phyloP scores from a whole-genome alignment of 2,329 filamentous ascomycete genomes.

The Clonostachys byssicola region DNA sequence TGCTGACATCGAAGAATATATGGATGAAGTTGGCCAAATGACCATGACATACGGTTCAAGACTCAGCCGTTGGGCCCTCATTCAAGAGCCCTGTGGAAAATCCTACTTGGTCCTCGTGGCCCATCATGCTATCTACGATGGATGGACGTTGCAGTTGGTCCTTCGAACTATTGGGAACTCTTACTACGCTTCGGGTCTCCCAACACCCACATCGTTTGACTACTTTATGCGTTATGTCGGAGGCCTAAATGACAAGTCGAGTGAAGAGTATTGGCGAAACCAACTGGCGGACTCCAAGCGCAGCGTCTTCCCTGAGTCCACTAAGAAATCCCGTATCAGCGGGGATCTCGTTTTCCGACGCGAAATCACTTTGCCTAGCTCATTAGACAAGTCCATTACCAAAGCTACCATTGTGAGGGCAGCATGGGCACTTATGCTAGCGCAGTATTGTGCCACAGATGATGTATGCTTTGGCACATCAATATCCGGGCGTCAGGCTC shows the following conservation, averaged over 20 bases:
- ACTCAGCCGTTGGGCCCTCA: constrained; percentile 5
- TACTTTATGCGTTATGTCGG: constrained; percentile 29
- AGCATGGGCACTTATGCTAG: constrained; percentile 17
- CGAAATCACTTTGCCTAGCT: not conserved
- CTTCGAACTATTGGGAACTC: not conserved
- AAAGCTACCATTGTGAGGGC: constrained; percentile 12
- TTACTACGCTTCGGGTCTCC: not conserved
- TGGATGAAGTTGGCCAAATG: not conserved
- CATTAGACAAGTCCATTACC: constrained; percentile 4
- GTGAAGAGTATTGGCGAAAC: constrained; percentile 5
- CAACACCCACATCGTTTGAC: not conserved
- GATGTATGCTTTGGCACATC: constrained; percentile 14
- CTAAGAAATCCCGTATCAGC: not conserved
- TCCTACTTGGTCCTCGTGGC: constrained; percentile 7
- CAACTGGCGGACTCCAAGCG: constrained; percentile 5
- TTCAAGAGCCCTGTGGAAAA: not conserved
- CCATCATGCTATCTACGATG: constrained; percentile 11
- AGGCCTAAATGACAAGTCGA: constrained; percentile 12
- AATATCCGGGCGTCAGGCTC: constrained; percentile 13
- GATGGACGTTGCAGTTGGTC: constrained; percentile 6
- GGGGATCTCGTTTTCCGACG: constrained; percentile 14
- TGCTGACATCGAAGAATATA: not conserved
- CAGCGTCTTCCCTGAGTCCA: constrained; percentile 3
- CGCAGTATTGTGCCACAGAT: constrained; percentile 7
- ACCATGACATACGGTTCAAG: constrained; percentile 5